Evolutionary conservation across 345 rosid species (phyloP), one percentile per base, ranked within the genome.

Genomic region (Erucastrum elatum): DNA sequence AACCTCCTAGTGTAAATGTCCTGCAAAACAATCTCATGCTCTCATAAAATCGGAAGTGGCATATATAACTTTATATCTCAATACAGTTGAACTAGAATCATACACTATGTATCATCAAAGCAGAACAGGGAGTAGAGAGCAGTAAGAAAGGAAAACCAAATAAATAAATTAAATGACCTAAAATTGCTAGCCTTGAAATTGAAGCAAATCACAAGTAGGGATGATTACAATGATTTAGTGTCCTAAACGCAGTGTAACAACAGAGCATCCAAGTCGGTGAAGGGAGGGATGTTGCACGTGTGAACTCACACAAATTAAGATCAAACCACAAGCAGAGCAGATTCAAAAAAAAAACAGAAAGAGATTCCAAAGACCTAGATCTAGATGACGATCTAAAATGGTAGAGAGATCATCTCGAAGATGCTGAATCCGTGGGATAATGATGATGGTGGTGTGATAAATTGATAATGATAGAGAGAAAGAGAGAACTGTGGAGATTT

Each of bases 171-270:
- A 1, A 34, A 80, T 75, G 72, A 80, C 76, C 76, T 66, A 34
- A 76, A 34, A 60, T 65, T 64, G 2, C 51, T 65, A 64, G 72
- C 75, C 84, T 76, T 72, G 76, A 51, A 76, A 64, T 8, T 60
- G 62, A 67, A 64, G 70, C 70, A 81, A 72, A 51, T 29, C 44
- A 67, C 39, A 49, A 7, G 61, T 29, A 2, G 10, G 41, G 10
- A 35, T 35, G 41, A 35, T 35, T 35, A 35, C 10, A 35, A 35
- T 35, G 2, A 35, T 35, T 10, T 7, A 35, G 8, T 35, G 8
- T 35, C 41, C 41, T 35, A 35, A 35, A 35, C 41, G 41, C 41
- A 35, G 41, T 35, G 41, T 35, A 35, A 35, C 37, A 34, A 8
- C 31, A 35, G 77, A 44, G 76, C 37, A 76, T 76, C 35, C 53